Conservation (phyloP, 2,329 filamentous ascomycete genomes). For the Penicillium sp. region DNA sequence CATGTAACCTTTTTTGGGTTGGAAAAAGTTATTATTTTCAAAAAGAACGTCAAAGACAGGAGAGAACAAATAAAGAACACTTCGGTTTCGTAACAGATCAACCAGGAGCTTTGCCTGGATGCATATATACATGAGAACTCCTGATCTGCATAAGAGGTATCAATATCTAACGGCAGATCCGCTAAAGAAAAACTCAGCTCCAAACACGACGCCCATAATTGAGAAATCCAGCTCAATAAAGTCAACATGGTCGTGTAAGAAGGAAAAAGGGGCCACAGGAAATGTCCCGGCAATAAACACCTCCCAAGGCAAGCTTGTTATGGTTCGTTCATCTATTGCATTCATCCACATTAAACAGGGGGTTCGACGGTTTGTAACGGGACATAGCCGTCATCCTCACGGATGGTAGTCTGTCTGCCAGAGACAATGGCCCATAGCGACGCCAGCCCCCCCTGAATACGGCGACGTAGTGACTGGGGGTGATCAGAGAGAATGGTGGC, state of each 20-base stretch:
- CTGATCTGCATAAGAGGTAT: background rate
- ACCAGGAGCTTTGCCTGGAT: no score
- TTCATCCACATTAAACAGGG: constrained; percentile 15
- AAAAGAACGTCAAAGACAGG: no score
- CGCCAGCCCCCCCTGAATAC: constrained; percentile 14
- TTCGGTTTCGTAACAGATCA: no score
- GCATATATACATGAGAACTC: background rate
- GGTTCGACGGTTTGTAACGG: constrained; percentile 42
- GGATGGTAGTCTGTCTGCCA: constrained; percentile 18
- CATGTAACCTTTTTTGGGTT: no score
- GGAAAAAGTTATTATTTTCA: no score
- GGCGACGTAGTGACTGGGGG: constrained; percentile 14
- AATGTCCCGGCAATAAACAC: no score
- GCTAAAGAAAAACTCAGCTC: background rate
- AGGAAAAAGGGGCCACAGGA: no score
- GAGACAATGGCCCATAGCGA: constrained; percentile 27
- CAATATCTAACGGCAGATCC: background rate
- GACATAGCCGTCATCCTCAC: constrained; percentile 39
- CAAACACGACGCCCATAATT: no score
- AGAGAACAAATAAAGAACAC: no score
- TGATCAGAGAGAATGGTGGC: constrained; percentile 19
- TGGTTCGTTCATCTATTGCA: background rate
- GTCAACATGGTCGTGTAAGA: no score
- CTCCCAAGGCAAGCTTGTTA: background rate
- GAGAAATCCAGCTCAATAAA: no score